Percentiles rank a stretch among this genome's conserved stretches.
phyloP scores from a whole-genome alignment of 805 yeast species.

The Lachancea sp. region DNA sequence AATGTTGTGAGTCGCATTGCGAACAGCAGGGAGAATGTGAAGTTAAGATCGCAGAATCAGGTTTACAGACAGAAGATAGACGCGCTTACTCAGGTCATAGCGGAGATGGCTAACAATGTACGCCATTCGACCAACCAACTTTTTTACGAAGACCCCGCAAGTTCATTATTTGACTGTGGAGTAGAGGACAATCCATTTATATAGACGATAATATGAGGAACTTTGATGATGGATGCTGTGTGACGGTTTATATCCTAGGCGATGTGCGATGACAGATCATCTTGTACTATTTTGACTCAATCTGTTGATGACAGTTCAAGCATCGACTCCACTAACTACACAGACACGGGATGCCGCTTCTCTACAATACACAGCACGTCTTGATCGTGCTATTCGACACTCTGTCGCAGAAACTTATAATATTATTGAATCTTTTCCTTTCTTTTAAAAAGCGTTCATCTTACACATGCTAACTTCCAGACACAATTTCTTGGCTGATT shows the following conservation, averaged over 20 bases:
- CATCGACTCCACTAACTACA: too few species aligned
- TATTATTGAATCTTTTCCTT: not conserved
- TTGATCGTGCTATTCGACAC: not conserved
- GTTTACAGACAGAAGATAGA: conserved; percentile 1
- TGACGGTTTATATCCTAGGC: too few species aligned
- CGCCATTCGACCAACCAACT: conserved; percentile 1
- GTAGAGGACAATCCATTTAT: not conserved
- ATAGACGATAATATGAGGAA: not conserved
- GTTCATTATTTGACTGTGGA: not conserved
- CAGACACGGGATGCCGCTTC: too few species aligned
- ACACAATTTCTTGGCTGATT: conserved; percentile 16
- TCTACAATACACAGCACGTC: too few species aligned
- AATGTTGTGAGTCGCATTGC: conserved; percentile 7
- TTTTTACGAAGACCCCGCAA: not conserved
- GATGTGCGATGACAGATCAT: too few species aligned
- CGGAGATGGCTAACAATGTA: conserved; percentile 6
- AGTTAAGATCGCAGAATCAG: conserved; percentile 1
- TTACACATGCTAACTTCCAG: conserved; percentile 3
- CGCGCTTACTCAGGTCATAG: conserved; percentile 2
- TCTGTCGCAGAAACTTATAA: not conserved
- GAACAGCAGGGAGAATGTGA: conserved; percentile 2
- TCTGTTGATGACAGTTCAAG: not conserved
- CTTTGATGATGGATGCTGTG: too few species aligned
- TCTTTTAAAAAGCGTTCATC: not conserved
- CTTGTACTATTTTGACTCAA: not conserved